These are phyloP conservation scores for Cercis canadensis DNA, from an alignment of 306 rosid genomes.

Conservation along the genomic window DNA sequence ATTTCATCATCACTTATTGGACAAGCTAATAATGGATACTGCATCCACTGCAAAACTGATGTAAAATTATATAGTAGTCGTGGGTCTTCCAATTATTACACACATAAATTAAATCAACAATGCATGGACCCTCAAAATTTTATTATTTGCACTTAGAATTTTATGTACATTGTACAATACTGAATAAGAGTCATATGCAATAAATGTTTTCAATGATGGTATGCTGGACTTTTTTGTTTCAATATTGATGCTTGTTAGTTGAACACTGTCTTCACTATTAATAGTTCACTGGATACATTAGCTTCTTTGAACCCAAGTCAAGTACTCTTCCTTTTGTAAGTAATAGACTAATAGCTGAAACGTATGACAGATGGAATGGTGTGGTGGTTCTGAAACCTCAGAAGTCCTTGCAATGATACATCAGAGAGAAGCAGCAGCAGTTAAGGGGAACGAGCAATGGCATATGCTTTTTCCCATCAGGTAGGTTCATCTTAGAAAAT, in stretches of 20 bases:
- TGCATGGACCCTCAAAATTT: no score
- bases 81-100: no score
- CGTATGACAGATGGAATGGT: constrained; percentile 67
- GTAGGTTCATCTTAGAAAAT: constrained; percentile 42
- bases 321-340: constrained; percentile 18
- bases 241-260: background rate
- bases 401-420: constrained; percentile 66
- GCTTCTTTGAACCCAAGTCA: constrained; percentile 6
- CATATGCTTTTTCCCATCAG: constrained; percentile 92
- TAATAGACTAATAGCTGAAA: constrained; percentile 24
- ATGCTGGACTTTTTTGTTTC: background rate
- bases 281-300: background rate
- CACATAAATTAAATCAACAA: no score
- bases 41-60: no score
- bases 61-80: no score
- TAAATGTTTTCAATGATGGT: background rate
- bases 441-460: constrained; percentile 77
- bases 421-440: constrained; percentile 76
- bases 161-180: no score
- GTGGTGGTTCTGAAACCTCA: constrained; percentile 73
- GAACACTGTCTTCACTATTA: background rate
- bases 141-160: no score
- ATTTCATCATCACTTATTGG: no score
- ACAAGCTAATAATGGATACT: no score
- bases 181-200: no score